Base-by-base conservation (phyloP, 2,329 filamentous ascomycete species). In the Ophiostoma sp. region DNA sequence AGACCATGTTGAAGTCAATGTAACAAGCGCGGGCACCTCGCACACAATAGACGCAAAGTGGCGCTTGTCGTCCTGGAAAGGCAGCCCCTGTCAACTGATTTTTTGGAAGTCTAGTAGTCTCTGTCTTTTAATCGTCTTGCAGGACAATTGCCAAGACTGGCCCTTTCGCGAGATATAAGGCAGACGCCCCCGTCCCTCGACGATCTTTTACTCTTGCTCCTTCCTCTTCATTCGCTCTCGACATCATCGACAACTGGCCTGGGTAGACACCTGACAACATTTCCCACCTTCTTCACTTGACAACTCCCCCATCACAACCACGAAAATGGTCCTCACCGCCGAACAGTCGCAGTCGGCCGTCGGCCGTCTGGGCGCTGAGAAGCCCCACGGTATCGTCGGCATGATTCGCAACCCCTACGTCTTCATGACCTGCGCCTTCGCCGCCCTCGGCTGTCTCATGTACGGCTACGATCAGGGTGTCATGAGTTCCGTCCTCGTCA, bases 361-460 rank as follows among this genome's bases (percentile, higher is more conserved):
- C 73, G 82, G 79, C 70, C 80, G 81, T 66, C 70, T 77, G 75
- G 82, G 81, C 75, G 81, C 81, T 66, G 78, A 78, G 50, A 83
- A 82, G 70, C 77, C 79, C 45, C 80, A 83, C 74, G 82, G 82
- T 70, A 71, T 83, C 52, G 72, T 78, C 64, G 82, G 82, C 73
- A 82, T 83, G 79, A 74, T 83, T 12, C 80, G 81, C 75, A 83
- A 83, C 75, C 81, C 82, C 1, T 83, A 82, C 75, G 82, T 83
- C 64, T 81, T 80, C 77, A 76, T 79, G 78, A 82, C 71, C n/a
- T 73, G 71, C 42, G 39, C 71, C 9, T 73, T 73, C 15, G 71
- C 66, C 8, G 71, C 71, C n/a, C 66, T 73, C 15, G 71, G 71
- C 45, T 73, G 64, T 64, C 71, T 73, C 25, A 70, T 73, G 71